Evolutionary conservation across 495 filamentous ascomycete genomes (phyloP).

Genomic region (Mytilinidion resinicola): DNA sequence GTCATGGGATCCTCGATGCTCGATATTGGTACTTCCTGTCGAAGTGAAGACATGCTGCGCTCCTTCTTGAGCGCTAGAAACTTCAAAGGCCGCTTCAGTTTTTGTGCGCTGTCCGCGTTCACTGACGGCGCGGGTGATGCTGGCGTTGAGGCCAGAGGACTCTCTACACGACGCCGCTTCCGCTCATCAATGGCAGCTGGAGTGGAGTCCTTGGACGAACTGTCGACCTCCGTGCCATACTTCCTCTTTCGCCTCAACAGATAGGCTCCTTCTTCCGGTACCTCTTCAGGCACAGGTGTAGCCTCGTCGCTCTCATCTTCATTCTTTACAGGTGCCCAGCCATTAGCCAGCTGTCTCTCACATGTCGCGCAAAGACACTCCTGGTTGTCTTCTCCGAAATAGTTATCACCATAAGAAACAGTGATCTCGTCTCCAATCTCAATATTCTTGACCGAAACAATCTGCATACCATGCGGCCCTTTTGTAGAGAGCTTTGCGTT

Average conservation of each 20-base stretch:
- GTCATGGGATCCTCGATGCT: conserved; percentile 23
- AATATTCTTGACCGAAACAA: conserved; percentile 74
- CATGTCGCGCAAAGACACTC: conserved; percentile 91
- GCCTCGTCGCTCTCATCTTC: background rate
- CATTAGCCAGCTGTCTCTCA: conserved; percentile 67
- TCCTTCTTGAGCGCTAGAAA: conserved; percentile 12
- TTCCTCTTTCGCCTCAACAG: conserved; percentile 29
- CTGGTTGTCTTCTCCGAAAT: conserved; percentile 91
- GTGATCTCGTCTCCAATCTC: conserved; percentile 89
- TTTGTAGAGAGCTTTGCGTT: conserved; percentile 81
- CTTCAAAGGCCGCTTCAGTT: background rate
- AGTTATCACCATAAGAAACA: conserved; percentile 88
- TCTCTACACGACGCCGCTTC: conserved; percentile 7
- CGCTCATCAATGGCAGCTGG: background rate
- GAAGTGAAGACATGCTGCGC: conserved; percentile 16
- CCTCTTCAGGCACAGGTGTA: background rate
- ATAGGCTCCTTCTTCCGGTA: conserved; percentile 7
- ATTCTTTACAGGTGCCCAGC: conserved; percentile 54
- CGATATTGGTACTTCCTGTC: conserved; percentile 20
- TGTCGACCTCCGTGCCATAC: conserved; percentile 5
- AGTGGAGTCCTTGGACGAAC: background rate
- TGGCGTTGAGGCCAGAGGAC: background rate
- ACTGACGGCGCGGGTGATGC: background rate
- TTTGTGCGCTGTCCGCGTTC: no score
- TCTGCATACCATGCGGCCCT: conserved; percentile 79